Evolutionary conservation across 1,284 basidiomycete species (phyloP), one percentile per base, ranked within the genome.

Genomic region (Fomitopsis pinicola): DNA sequence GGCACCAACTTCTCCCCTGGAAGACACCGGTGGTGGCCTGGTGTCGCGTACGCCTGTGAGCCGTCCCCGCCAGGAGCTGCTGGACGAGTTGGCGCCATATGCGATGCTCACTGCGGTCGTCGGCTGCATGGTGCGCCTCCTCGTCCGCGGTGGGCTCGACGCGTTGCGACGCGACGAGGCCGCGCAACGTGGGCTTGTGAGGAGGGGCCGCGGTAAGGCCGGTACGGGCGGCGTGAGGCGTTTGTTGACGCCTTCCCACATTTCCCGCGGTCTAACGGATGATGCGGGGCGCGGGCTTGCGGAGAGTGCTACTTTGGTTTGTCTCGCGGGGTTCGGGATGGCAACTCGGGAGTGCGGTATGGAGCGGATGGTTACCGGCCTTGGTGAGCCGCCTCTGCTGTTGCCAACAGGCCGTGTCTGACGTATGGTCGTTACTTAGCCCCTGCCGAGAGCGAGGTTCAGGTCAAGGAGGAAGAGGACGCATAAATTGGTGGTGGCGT

Each of bases 51-150:
- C 60, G 36, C 57, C 44, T 14, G 42, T 42, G 40, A 53, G 28
- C 38, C 45, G 17, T 30, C 38, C 67, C 38, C 68, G 68, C 46
- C 60, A 59, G 6, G 68, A 72, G 26, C 67, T 80, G 10, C 75
- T 79, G 19, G 66, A 66, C 6, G 65, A 67, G n/a, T 72, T 85
- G 7, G 78, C 78, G 26, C 78, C 83, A 10, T 72, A 75, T 60
- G 82, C 81, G 5, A 62, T 80, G 38, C 71, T 87, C 30, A 73
- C 80, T 10, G 64, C 82, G 17, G 67, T 73, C 10, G 68, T 76
- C 33, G 73, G 74, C 61, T 66, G 60, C 10, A 46, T 72, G 35
- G 62, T 69, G 35, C 64, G 64, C 12, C 58, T 66, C 30, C 63
- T 73, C 44, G 61, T 71, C n/a, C 59, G 56, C 15, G 54, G 67